Base-by-base conservation (phyloP, 176 grass and related monocot genomes). In the Puya raimondii region DNA sequence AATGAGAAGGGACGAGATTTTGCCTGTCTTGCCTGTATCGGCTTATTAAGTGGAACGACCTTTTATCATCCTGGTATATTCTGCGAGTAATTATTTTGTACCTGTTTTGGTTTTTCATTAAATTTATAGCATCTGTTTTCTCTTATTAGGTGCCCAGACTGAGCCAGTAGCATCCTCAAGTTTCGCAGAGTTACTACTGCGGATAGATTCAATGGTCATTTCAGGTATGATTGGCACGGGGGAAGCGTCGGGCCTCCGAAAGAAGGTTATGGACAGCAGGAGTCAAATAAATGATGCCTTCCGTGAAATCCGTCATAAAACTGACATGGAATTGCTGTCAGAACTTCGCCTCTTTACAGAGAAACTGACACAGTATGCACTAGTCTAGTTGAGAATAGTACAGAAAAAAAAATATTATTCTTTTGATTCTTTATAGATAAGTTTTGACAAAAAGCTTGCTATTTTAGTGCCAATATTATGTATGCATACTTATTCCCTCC, bases 201-300 rank as follows among this genome's bases (percentile, higher is more conserved):
- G 68, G 48, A 82, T 85, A 70, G 87, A 89, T 73, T 66, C 79
- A 70, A 72, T 85, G 79, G 68, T 72, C 52, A 48, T 89, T 70
- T 74, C 82, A 10, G 79, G 79, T 65, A 79, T 63, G 72, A 68
- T 85, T 25, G 56, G 42, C 74, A 80, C 13, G 22, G 4, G 7
- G 7, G 82, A 85, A 76, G 79, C 87, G 63, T 89, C 72, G 76
- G 50, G 80, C 51, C 52, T 89, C 47, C 82, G 79, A 76, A 73
- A 89, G 54, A 85, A 89, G 81, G 51, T 76, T 64, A 23, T 80
- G 21, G 48, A 76, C 27, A 82, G 77, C 52, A 68, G 33, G 82
- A 52, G 54, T 63, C 65, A 33, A 52, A 52, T 85, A 66, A 72
- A 74, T 58, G 64, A 70, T 23, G 1, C 23, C 23, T 76, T 85